These are phyloP conservation scores for Amphibolis antarctica DNA, from an alignment of 106 monocot genomes.

Conservation along the genomic window DNA sequence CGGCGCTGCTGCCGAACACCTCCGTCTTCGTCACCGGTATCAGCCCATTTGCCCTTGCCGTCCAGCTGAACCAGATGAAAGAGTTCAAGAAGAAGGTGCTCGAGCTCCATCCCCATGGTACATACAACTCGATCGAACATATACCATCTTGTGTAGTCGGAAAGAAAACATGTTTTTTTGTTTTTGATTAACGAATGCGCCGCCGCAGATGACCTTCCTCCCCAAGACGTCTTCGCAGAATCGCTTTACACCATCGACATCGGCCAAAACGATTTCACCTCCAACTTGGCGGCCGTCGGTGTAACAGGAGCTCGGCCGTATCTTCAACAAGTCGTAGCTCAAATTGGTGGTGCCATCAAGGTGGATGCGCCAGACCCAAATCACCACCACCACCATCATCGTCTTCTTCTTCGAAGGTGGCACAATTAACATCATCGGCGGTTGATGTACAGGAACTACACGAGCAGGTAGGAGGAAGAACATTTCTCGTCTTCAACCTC, in stretches of 20 bases:
- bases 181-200: no score
- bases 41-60: slow-evolving; percentile 54
- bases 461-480: slow-evolving; percentile 52
- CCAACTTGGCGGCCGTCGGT: slow-evolving; percentile 40
- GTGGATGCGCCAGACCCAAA: no score
- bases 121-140: no score
- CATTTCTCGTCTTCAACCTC: slow-evolving; percentile 67
- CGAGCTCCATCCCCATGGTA: slow-evolving; percentile 11
- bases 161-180: no score
- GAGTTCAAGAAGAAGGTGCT: slow-evolving; percentile 29
- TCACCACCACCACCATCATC: no score
- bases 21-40: slow-evolving; percentile 55
- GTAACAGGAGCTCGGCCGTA: slow-evolving; percentile 34
- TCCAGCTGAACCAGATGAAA: slow-evolving; percentile 70
- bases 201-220: slow-evolving; percentile 41
- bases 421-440: not conserved
- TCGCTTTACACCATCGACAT: slow-evolving; percentile 80
- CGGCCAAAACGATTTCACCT: slow-evolving; percentile 80
- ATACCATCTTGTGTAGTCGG: no score
- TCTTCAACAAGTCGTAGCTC: slow-evolving; percentile 52
- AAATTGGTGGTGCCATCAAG: slow-evolving; percentile 55
- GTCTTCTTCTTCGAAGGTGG: no score
- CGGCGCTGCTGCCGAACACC: slow-evolving; percentile 58
- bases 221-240: slow-evolving; percentile 21
- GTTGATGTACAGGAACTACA: slow-evolving; percentile 41